Evolutionary conservation across 805 yeast genomes (phyloP).

Genomic region (Candida michaelii): DNA sequence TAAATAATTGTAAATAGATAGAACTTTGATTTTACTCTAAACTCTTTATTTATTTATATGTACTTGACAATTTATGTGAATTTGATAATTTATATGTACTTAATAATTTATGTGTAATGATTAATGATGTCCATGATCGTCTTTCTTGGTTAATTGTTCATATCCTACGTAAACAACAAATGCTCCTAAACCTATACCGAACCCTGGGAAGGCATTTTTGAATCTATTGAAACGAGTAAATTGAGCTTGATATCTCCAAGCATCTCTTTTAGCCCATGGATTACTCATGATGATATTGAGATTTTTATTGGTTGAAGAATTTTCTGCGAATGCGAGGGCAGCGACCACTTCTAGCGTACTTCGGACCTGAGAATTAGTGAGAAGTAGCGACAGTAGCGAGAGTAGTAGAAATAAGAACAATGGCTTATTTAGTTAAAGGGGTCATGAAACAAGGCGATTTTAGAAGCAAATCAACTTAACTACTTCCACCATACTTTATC

Average conservation of each 20-base stretch:
- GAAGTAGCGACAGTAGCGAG: too few relatives aligned
- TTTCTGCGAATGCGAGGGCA: not conserved
- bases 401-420: too few relatives aligned
- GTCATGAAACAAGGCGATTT: too few relatives aligned
- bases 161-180: conserved; percentile 64
- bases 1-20: conserved; percentile 12
- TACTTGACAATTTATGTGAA: not conserved
- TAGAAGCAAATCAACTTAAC: too few relatives aligned
- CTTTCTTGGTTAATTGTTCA: conserved; percentile 50
- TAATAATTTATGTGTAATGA: not conserved
- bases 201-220: conserved; percentile 75
- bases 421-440: too few relatives aligned
- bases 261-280: conserved; percentile 69
- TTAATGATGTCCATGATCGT: conserved; percentile 26
- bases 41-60: too few relatives aligned
- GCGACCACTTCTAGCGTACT: too few relatives aligned
- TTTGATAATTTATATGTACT: too few relatives aligned
- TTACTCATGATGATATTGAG: conserved; percentile 22
- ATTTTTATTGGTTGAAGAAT: conserved; percentile 9
- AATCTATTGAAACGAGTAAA: conserved; percentile 70
- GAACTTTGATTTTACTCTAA: too few relatives aligned
- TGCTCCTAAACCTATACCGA: conserved; percentile 75
- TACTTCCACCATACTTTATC: too few relatives aligned
- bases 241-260: conserved; percentile 87
- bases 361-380: too few relatives aligned